Base-by-base conservation (phyloP, 495 filamentous ascomycete species). In the Lentithecium fluviatile region DNA sequence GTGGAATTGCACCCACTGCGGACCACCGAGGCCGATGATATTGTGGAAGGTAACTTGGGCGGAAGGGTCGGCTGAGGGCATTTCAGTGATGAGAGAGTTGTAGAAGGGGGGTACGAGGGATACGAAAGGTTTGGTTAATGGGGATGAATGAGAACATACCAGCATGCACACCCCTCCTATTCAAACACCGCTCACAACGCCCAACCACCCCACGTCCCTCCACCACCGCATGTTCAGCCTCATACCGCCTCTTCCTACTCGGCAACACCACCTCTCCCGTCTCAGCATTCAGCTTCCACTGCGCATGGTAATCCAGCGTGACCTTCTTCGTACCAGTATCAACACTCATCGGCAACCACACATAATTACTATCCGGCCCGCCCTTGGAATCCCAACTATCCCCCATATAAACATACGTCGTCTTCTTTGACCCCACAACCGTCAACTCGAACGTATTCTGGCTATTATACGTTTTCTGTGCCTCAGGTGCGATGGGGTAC, bases 361-460 rank as follows among this genome's bases (percentile, higher is more conserved):
- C 69, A 53, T 76, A 75, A 59, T 76, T 78, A 12, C 65, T 75
- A 53, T 48, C 62, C 7, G 69, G 68, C 8, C 75, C 74, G 21
- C 77, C 77, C 43, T 65, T 65, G 6, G 2, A 70, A 58, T 77
- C 75, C 75, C 75, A 77, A 4, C 66, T 65, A 61, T 79, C 76
- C 21, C 76, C 76, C 74, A 77, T 77, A 56, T 74, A 79, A 17
- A 79, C 69, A 59, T 76, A 72, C 7, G 75, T 77, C 7, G 74
- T 77, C 61, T 62, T 64, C 52, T 76, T 57, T 6, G 70, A 71
- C 7, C 76, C 76, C 56, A 62, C 54, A 5, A 79, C 68, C 2
- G 75, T 76, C 20, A 79, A 36, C 58, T 79, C 77, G 48, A 73
- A 74, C 1, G 76, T 78, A 52, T 78, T 78, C 61, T 79, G 77